These are phyloP conservation scores for Penicillium sp. DNA, from an alignment of 2,329 filamentous ascomycete genomes.

Conservation along the genomic window DNA sequence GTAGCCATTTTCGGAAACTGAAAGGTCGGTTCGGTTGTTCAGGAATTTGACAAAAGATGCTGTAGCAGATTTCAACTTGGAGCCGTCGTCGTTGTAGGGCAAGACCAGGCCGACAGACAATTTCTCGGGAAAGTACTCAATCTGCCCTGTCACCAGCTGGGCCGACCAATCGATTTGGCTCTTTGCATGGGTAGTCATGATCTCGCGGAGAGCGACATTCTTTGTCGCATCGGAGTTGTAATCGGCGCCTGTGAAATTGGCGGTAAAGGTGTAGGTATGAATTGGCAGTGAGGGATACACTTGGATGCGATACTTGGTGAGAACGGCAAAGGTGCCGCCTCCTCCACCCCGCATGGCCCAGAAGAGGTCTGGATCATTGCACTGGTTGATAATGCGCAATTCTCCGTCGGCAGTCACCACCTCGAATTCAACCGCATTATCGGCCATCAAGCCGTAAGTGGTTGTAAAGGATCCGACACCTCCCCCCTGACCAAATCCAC, in stretches of 20 bases:
- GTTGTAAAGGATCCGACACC: slow-evolving; percentile 55
- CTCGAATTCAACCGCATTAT: slow-evolving; percentile 51
- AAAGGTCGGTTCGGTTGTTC: background rate
- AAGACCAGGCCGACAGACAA: background rate
- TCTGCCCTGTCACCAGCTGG: background rate
- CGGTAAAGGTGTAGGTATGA: slow-evolving; percentile 6
- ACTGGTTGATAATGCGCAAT: slow-evolving; percentile 12
- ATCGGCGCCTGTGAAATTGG: background rate
- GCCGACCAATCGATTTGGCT: background rate
- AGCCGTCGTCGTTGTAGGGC: background rate
- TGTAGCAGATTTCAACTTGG: background rate
- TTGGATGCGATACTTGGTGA: slow-evolving; percentile 11
- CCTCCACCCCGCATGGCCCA: slow-evolving; percentile 52
- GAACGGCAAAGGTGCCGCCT: slow-evolving; percentile 17
- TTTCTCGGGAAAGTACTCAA: background rate
- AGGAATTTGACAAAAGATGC: background rate
- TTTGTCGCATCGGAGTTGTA: background rate
- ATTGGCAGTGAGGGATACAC: slow-evolving; percentile 7
- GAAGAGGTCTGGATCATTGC: slow-evolving; percentile 48
- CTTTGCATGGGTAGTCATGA: background rate
- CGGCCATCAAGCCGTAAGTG: slow-evolving; percentile 45
- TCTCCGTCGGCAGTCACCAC: slow-evolving; percentile 50
- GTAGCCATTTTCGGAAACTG: background rate
- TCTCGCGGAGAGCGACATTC: background rate
- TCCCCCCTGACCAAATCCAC: slow-evolving; percentile 49